phyloP scores from a whole-genome alignment of 179 eudicot genomes.

The Actinidia chinensis region DNA sequence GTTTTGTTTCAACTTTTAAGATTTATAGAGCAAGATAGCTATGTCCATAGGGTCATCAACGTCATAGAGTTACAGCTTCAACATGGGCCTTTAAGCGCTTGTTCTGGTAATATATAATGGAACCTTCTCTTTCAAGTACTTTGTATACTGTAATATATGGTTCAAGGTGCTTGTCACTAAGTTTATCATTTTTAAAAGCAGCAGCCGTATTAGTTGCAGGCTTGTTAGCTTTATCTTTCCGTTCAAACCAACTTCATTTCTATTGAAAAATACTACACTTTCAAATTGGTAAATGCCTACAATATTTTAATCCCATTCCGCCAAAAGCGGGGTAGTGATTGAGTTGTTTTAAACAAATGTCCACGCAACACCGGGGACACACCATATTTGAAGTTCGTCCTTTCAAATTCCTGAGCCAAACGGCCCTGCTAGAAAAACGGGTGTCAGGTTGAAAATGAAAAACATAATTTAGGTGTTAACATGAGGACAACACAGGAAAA shows the following conservation, averaged over 20 bases:
- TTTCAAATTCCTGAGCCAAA: constrained; percentile 50
- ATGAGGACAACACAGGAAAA: not conserved
- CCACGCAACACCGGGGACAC: constrained; percentile 88
- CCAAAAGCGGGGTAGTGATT: constrained; percentile 78
- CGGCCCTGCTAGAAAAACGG: constrained; percentile 45
- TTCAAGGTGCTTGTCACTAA: not conserved
- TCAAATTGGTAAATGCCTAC: constrained; percentile 36
- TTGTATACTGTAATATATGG: no score
- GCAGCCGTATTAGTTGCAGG: not conserved
- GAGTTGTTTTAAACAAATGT: constrained; percentile 76
- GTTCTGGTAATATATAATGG: not conserved
- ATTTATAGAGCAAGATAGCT: constrained; percentile 3
- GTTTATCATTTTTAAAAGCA: not conserved
- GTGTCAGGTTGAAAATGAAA: constrained; percentile 6
- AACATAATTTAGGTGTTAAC: not conserved
- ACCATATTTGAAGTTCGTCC: constrained; percentile 61
- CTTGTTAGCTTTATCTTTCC: not conserved
- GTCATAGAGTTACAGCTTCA: not conserved
- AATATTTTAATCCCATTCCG: constrained; percentile 74
- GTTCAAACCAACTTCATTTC: not conserved
- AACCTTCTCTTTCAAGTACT: not conserved
- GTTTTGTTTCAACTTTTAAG: not conserved
- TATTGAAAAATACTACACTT: not conserved
- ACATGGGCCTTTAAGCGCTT: not conserved
- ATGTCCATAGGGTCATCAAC: not conserved